phyloP scores from a whole-genome alignment of 805 yeast genomes.

The Saccharomyces eubayanus region DNA sequence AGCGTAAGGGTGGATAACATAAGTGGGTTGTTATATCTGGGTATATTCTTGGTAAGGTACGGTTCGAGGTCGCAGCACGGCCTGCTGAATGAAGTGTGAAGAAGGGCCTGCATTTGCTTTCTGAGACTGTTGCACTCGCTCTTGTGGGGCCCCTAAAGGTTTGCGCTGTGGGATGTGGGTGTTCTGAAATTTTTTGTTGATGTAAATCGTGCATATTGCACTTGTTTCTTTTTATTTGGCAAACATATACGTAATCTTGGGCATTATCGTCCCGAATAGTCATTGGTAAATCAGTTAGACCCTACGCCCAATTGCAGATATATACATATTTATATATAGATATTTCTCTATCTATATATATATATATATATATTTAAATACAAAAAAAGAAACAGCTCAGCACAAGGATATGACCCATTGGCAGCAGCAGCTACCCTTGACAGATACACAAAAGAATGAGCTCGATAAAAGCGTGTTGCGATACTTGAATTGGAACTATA shows the following conservation, averaged over 20 bases:
- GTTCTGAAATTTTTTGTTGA: not conserved
- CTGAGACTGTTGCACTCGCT: not conserved
- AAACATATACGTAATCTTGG: not conserved
- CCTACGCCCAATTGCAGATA: not conserved
- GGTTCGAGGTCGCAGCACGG: not conserved
- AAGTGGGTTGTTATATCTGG: not conserved
- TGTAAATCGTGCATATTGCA: not conserved
- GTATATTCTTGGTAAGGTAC: not conserved
- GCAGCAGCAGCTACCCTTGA: constrained; percentile 9
- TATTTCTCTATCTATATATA: not conserved
- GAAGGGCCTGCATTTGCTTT: not conserved
- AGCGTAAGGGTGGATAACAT: not conserved
- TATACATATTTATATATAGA: not conserved
- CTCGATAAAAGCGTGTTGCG: constrained; percentile 12
- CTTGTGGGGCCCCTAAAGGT: not conserved
- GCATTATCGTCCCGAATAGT: not conserved
- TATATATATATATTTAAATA: too few relatives aligned
- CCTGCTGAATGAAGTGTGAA: not conserved
- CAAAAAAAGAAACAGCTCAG: not conserved
- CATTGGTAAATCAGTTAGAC: not conserved
- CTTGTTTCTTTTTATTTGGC: not conserved
- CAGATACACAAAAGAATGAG: constrained; percentile 9
- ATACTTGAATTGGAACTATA: constrained; percentile 11
- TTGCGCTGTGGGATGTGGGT: not conserved
- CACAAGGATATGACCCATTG: not conserved